These are phyloP conservation scores for Roridomyces roridus DNA, from an alignment of 768 basidiomycete species.

Conservation along the genomic window DNA sequence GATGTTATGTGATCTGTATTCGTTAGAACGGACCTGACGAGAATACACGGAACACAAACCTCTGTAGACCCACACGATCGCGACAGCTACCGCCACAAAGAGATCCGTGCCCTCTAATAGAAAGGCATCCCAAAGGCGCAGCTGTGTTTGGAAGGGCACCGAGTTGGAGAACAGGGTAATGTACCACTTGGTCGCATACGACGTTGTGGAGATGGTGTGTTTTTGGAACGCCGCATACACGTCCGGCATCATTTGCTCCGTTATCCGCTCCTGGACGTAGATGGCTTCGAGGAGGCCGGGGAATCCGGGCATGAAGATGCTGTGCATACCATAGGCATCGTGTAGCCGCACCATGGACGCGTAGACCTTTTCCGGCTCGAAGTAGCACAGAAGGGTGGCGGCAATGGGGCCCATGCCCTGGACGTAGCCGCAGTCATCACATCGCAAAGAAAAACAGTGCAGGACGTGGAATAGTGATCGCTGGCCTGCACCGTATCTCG, in stretches of 20 bases:
- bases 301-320: constrained; percentile 92
- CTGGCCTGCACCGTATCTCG: constrained; percentile 96
- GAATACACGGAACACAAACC: constrained; percentile 52
- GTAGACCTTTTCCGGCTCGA: constrained; percentile 89
- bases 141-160: constrained; percentile 93
- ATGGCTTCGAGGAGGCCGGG: constrained; percentile 96
- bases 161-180: constrained; percentile 97
- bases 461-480: constrained; percentile 94
- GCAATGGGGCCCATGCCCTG: constrained; percentile 99
- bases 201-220: constrained; percentile 90
- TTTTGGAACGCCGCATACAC: constrained; percentile 87
- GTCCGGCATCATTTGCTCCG: constrained; percentile 86
- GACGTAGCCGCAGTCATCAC: constrained; percentile 89
- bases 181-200: constrained; percentile 99
- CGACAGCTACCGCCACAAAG: constrained; percentile 83
- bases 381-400: constrained; percentile 92
- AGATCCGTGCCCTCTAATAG: constrained; percentile 90
- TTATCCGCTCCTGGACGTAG: constrained; percentile 92
- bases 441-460: constrained; percentile 89
- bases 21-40: not conserved
- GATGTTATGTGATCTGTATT: constrained; percentile 82
- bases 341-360: constrained; percentile 87
- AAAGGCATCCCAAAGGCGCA: constrained; percentile 95
- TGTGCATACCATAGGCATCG: constrained; percentile 86
- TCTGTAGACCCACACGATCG: constrained; percentile 90